phyloP scores from a whole-genome alignment of 495 filamentous ascomycete species.

The Chaetomium fimeti region DNA sequence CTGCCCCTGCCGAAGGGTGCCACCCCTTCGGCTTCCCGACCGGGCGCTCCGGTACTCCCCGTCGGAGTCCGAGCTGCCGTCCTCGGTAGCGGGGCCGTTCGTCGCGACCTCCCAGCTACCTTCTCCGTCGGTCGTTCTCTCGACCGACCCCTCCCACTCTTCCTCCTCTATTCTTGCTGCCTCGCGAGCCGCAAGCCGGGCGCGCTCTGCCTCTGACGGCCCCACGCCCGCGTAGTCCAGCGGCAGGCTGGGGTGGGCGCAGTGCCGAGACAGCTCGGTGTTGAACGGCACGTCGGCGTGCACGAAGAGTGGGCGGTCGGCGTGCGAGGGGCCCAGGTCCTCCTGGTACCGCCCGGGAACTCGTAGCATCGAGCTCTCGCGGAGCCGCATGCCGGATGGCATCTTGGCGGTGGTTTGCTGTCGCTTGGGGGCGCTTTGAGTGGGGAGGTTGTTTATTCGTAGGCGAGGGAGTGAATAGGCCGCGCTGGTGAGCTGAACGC shows the following conservation, averaged over 20 bases:
- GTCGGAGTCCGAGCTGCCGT: not conserved
- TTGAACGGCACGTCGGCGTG: slow-evolving; percentile 24
- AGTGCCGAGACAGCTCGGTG: slow-evolving; percentile 16
- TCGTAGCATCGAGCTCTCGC: not conserved
- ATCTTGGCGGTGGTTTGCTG: not conserved
- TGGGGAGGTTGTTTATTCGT: not conserved
- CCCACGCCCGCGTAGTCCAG: slow-evolving; percentile 21
- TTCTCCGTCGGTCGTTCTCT: not conserved
- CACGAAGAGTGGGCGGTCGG: slow-evolving; percentile 20
- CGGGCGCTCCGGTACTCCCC: not conserved
- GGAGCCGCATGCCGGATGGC: slow-evolving; percentile 5
- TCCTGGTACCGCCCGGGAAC: slow-evolving; percentile 25
- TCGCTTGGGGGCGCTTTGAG: not conserved
- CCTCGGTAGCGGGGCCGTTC: not conserved
- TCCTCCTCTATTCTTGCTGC: slow-evolving; percentile 2
- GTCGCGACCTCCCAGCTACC: not conserved
- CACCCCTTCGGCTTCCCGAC: not conserved
- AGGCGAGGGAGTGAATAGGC: not conserved
- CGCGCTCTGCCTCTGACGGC: slow-evolving; percentile 20
- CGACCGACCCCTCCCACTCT: not conserved
- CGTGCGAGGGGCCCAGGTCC: slow-evolving; percentile 15
- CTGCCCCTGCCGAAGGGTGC: not conserved
- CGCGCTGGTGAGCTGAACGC: not conserved
- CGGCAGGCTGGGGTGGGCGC: slow-evolving; percentile 29
- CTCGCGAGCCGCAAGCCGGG: not conserved